Base-by-base conservation (phyloP, 352 stramenopile species). In the Pythium aphanidermatum region DNA sequence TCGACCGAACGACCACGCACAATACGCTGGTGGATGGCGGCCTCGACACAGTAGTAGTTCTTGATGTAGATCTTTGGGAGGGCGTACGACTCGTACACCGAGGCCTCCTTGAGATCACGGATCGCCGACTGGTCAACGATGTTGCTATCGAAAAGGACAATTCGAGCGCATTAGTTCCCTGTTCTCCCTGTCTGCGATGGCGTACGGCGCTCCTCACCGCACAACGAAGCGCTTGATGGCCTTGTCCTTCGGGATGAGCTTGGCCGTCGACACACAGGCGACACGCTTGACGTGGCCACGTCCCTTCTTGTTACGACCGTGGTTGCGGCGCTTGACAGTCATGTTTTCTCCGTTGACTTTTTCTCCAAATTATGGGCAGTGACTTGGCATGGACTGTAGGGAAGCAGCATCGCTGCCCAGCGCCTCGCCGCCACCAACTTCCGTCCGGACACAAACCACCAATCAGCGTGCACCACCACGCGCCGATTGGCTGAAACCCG, bases 61-160 rank as follows among this genome's bases (percentile, higher is more conserved):
- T 99, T 99, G 68, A 99, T 97, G 89, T 99, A 99, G 58, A 99
- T 95, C 87, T 99, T 99, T 57, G 96, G 96, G 55, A 99, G 78
- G 53, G 94, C 86, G 81, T 99, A 99, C 71, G 97, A 97, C 75
- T 98, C 94, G 84, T 98, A 98, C 48, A 98, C 96, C 20, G 87
- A 98, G 29, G 95, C 89, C 65, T 99, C 96, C 74, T 97, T 97
- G 68, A 99, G 93, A 79, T 99, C 96, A 92, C 96, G 85, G 53
- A 98, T 90, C 41, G 96, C 98, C 58, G 95, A 98, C 48, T 97
- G 95, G 83, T 99, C 96, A 44, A 98, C 95, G 55, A 99, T 99
- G 83, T 99, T 98, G 42, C 95, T 96, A 64, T 41, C 47, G 28
- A 36, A 36, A 52, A n/a, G 29, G 3, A 23, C 30, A 13, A 13